Evolutionary conservation across 768 basidiomycete species (phyloP).

Genomic region (Podaxis sp.): DNA sequence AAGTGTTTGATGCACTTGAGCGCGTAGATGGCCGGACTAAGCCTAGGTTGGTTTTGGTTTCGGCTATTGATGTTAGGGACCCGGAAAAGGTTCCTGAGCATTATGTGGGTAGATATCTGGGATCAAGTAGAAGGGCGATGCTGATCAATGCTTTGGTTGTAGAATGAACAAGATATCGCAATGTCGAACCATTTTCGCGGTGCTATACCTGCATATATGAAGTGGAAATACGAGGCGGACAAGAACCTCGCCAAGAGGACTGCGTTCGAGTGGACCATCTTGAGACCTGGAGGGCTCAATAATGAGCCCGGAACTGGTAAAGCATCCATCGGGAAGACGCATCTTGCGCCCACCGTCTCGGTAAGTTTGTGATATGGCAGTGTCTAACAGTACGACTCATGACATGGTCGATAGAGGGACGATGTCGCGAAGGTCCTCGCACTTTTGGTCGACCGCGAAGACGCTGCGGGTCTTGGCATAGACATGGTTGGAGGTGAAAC

Average conservation of each 20-base stretch:
- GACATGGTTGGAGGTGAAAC: slow-evolving; percentile 58
- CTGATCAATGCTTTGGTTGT: not conserved
- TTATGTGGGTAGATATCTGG: slow-evolving; percentile 38
- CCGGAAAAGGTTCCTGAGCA: slow-evolving; percentile 46
- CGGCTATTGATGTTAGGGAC: slow-evolving; percentile 56
- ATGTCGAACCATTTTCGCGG: slow-evolving; percentile 39
- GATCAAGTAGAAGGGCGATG: not conserved
- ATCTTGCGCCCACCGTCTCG: slow-evolving; percentile 42
- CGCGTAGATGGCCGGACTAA: slow-evolving; percentile 36
- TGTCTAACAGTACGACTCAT: not conserved
- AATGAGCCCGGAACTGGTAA: slow-evolving; percentile 50
- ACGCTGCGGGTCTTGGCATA: slow-evolving; percentile 54
- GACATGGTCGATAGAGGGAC: slow-evolving; percentile 38
- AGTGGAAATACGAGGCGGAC: slow-evolving; percentile 51
- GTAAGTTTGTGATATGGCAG: slow-evolving; percentile 29
- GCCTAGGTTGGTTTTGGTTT: slow-evolving; percentile 57
- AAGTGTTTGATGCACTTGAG: slow-evolving; percentile 70
- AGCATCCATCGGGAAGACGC: slow-evolving; percentile 52
- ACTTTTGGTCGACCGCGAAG: slow-evolving; percentile 45
- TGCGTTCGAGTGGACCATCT: slow-evolving; percentile 62
- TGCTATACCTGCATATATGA: slow-evolving; percentile 44
- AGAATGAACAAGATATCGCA: slow-evolving; percentile 47
- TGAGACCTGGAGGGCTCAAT: slow-evolving; percentile 61
- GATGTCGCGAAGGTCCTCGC: slow-evolving; percentile 55
- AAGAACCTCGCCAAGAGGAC: slow-evolving; percentile 46